phyloP scores from a whole-genome alignment of 208 protist genomes.

The Acanthamoeba triangularis region DNA sequence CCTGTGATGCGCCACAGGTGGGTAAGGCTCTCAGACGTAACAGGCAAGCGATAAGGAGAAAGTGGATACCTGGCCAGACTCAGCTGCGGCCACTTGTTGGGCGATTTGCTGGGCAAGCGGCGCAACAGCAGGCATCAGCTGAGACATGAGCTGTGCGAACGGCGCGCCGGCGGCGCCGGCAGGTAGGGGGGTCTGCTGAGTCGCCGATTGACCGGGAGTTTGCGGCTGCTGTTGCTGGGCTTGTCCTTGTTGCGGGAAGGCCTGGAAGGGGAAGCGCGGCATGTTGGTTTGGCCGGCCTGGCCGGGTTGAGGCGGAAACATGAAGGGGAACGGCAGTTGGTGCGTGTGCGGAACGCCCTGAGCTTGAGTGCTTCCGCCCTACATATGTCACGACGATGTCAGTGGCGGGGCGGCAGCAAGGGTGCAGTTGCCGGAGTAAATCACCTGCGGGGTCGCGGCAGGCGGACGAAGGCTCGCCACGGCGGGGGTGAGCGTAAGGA shows the following conservation, averaged over 20 bases:
- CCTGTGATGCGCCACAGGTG: neutral
- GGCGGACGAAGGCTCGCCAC: neutral
- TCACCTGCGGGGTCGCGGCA: neutral
- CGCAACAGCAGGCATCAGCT: conserved; percentile 42
- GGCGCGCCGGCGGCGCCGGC: neutral
- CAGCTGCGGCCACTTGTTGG: conserved; percentile 5
- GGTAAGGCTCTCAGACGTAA: neutral
- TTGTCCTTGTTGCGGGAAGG: neutral
- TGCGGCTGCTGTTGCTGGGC: conserved; percentile 2
- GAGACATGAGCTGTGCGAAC: conserved; percentile 32
- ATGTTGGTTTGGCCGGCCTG: neutral
- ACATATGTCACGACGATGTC: neutral
- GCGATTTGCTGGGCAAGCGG: conserved; percentile 54
- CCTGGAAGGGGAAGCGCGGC: conserved; percentile 4
- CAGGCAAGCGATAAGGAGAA: neutral
- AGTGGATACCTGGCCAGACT: neutral
- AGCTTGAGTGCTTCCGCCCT: neutral
- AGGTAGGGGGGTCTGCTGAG: neutral
- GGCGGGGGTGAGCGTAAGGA: conserved; percentile 2
- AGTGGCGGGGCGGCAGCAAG: neutral
- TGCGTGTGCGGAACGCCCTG: neutral
- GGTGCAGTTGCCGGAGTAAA: neutral
- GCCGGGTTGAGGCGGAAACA: conserved; percentile 31
- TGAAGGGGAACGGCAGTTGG: conserved; percentile 38
- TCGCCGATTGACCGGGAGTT: neutral